Conservation (phyloP, 805 yeast species). For the Kodamaea neixiangensis region DNA sequence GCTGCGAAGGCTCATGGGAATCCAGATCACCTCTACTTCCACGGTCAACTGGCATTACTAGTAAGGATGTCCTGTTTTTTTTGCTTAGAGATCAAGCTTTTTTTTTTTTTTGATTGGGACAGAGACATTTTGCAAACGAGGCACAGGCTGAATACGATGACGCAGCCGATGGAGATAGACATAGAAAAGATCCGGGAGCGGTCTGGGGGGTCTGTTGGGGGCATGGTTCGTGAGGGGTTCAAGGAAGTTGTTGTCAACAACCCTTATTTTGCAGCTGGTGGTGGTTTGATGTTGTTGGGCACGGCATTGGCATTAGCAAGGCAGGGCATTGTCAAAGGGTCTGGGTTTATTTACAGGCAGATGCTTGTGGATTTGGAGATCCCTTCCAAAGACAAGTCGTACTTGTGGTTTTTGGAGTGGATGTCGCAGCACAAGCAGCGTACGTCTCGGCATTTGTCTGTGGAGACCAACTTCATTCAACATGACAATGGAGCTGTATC, state of each 20-base stretch:
- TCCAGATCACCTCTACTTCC: neutral
- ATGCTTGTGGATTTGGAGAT: slow-evolving; percentile 90
- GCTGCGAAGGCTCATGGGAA: neutral
- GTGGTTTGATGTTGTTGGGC: slow-evolving; percentile 95
- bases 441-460: slow-evolving; percentile 80
- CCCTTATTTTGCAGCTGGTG: slow-evolving; percentile 99
- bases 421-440: slow-evolving; percentile 82
- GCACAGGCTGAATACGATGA: slow-evolving; percentile 1
- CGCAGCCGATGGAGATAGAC: slow-evolving; percentile 21
- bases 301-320: slow-evolving; percentile 80
- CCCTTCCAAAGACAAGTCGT: slow-evolving; percentile 89
- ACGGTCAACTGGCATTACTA: neutral
- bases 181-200: slow-evolving; percentile 34
- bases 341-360: slow-evolving; percentile 74
- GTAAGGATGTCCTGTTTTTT: neutral
- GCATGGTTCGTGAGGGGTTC: slow-evolving; percentile 41
- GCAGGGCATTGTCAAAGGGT: slow-evolving; percentile 61
- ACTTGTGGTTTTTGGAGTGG: slow-evolving; percentile 95
- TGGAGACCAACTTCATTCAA: slow-evolving; percentile 81
- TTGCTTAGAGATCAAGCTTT: neutral
- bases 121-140: slow-evolving; percentile 2
- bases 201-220: slow-evolving; percentile 41
- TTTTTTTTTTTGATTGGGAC: neutral
- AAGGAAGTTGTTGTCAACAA: slow-evolving; percentile 59
- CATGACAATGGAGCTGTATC: slow-evolving; percentile 91